Base-by-base conservation (phyloP, 805 yeast species). In the Soucietia sequanensis region DNA sequence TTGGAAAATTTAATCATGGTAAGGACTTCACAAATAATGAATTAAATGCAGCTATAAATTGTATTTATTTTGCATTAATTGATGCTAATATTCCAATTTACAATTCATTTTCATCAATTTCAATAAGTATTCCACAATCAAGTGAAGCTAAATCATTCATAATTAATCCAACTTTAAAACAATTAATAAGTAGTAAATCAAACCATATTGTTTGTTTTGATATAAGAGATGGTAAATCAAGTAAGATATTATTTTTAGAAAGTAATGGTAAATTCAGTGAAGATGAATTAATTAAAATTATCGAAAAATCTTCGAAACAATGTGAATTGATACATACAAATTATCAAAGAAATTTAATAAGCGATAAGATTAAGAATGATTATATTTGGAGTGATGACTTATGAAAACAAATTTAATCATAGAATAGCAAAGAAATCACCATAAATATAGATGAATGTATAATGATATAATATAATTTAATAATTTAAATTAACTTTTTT, bases 51-150 rank as follows among this genome's bases (percentile, higher is more conserved):
- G 81, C 84, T 15, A 69, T 91, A 25, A 91, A 93, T 56, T 81
- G 88, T 2, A 63, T 81, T 2, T 80, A 70, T 43, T 60, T 85
- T 43, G 95, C 97, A 0, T 69, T 91, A 28, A 56, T 89, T 1
- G 91, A 89, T 56, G 84, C 95, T 5, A 88, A 86, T 30, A 70
- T 90, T 13, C 82, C 88, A 0, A 58, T 91, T 35, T 65, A 69
- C 31, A 60, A 73, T n/a, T 75, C 89, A 1, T 80, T 81, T 47
- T 71, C 77, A 0, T 76, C 89, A 12, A 62, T 75, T 0, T 62
- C 79, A 4, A 54, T 79, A n/a, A 68, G 73, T 6, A 49, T 73
- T 3, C 32, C 48, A 11, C 3, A 42, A 41, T 16, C 49, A 56
- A 21, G 34, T 11, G 22, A 34, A 3, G 56, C 59, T 16, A 40